phyloP scores from a whole-genome alignment of 2,329 filamentous ascomycete genomes.

The Thelonectria discophora region DNA sequence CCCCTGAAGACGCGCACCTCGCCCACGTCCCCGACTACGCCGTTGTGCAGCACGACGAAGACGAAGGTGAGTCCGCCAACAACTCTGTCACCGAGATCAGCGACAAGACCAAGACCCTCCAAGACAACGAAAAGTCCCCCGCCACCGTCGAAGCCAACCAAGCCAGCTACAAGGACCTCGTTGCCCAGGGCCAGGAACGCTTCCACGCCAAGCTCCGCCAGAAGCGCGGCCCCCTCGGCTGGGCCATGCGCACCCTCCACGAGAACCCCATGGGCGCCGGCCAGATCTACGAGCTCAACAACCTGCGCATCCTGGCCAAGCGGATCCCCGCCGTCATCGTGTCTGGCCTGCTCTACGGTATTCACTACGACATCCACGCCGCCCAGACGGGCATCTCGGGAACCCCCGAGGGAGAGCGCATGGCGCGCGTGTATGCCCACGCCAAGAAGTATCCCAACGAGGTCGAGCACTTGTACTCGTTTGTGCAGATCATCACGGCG shows the following conservation, averaged over 20 bases:
- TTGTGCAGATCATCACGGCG: conserved; percentile 72
- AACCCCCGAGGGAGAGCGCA: conserved; percentile 77
- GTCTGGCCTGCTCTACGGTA: conserved; percentile 73
- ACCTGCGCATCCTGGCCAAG: conserved; percentile 69
- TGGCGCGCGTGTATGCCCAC: conserved; percentile 64
- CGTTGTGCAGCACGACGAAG: conserved; percentile 73
- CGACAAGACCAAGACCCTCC: conserved; percentile 47
- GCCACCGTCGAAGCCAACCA: conserved; percentile 51
- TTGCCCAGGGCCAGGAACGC: conserved; percentile 63
- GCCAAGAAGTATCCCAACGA: conserved; percentile 75
- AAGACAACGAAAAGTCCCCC: conserved; percentile 54
- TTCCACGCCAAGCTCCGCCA: conserved; percentile 64
- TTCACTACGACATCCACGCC: conserved; percentile 84
- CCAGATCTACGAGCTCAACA: conserved; percentile 77
- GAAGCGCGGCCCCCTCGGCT: conserved; percentile 75
- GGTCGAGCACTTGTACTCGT: conserved; percentile 75
- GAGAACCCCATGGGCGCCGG: conserved; percentile 78
- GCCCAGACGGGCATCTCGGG: conserved; percentile 75
- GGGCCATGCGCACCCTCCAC: conserved; percentile 82
- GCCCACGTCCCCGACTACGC: conserved; percentile 78
- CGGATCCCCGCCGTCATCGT: conserved; percentile 75
- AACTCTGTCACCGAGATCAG: conserved; percentile 60
- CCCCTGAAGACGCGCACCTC: conserved; percentile 59
- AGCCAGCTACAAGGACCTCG: conserved; percentile 67
- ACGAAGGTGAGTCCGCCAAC: conserved; percentile 52